phyloP scores from a whole-genome alignment of 805 yeast genomes.

The Hanseniaspora mollemarum region DNA sequence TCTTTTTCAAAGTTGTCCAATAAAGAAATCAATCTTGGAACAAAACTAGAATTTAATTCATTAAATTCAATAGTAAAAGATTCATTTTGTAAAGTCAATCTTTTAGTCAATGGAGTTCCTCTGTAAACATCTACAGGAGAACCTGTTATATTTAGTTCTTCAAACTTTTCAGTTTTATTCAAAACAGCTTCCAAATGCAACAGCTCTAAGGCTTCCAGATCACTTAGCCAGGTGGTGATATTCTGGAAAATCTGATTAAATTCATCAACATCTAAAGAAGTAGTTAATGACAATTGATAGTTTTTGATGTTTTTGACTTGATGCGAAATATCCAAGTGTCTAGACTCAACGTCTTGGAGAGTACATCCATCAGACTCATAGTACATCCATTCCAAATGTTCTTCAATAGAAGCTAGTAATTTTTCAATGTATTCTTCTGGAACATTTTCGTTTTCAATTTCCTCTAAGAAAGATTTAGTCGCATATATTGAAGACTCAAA shows the following conservation, averaged over 20 bases:
- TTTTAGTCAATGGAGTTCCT: constrained; percentile 30
- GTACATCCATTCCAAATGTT: constrained; percentile 66
- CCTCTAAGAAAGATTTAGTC: constrained; percentile 49
- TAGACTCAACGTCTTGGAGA: constrained; percentile 32
- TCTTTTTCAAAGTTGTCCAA: constrained; percentile 5
- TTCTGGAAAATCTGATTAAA: constrained; percentile 36
- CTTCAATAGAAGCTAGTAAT: constrained; percentile 33
- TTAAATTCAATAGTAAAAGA: not conserved
- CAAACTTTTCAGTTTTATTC: constrained; percentile 32
- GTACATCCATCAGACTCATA: constrained; percentile 48
- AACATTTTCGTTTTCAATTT: constrained; percentile 35
- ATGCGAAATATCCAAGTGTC: constrained; percentile 22
- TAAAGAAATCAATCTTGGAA: constrained; percentile 2
- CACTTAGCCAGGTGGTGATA: constrained; percentile 34
- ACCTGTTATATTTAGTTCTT: constrained; percentile 39
- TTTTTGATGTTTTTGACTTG: constrained; percentile 30
- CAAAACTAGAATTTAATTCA: not conserved
- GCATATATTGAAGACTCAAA: constrained; percentile 67
- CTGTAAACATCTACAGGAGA: constrained; percentile 36
- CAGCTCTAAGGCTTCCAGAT: constrained; percentile 37
- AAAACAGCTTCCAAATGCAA: constrained; percentile 37
- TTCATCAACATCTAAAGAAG: constrained; percentile 39
- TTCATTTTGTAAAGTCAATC: not conserved
- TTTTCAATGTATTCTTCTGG: constrained; percentile 33
- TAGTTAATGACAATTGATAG: constrained; percentile 33